Base-by-base conservation (phyloP, 2,329 filamentous ascomycete genomes). In the Orbilia javanica region DNA sequence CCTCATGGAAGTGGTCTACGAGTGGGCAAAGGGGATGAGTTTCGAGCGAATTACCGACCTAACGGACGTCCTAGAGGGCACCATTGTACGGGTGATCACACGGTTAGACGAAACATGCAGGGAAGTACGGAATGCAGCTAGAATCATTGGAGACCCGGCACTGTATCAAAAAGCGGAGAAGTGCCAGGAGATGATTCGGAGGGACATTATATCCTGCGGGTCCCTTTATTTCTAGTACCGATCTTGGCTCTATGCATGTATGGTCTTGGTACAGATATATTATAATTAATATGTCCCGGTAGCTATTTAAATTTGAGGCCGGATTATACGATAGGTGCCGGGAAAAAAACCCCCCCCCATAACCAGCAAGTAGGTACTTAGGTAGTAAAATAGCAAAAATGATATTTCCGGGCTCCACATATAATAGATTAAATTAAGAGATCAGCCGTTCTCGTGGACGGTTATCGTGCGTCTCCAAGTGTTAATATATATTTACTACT, bases 11-110 rank as follows among this genome's bases (percentile, higher is more conserved):
- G 96, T 99, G 0, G 96, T 99, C 36, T 97, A 98, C 83, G 96
- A 99, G 84, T 99, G 96, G 96, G 96, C 96, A 8, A 88, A 93
- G 62, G 96, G 96, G 27, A 98, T 98, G 93, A 95, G 93, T 65
- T 99, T 99, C 87, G 97, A 96, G 85, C 95, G 96, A 80, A 99
- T 99, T 81, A 98, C 95, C 0, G 92, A 95, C 80, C 86, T 99
- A 83, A 99, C 96, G 6, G 95, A 98, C 84, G 94, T 99, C 72
- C 90, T 98, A 82, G 96, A 99, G 84, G 96, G 96, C 0, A 98
- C 96, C 0, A 98, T 99, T 85, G 96, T 99, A 57, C 88, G 96
- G 65, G 95, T 96, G 1, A 98, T 99, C 81, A 97, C 94, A 48
- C 87, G 96, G 27, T 86, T 99, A 73, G 96, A 99, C 82, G 96